phyloP scores from a whole-genome alignment of 2,329 filamentous ascomycete genomes.

The Dactylellina parvicollis region DNA sequence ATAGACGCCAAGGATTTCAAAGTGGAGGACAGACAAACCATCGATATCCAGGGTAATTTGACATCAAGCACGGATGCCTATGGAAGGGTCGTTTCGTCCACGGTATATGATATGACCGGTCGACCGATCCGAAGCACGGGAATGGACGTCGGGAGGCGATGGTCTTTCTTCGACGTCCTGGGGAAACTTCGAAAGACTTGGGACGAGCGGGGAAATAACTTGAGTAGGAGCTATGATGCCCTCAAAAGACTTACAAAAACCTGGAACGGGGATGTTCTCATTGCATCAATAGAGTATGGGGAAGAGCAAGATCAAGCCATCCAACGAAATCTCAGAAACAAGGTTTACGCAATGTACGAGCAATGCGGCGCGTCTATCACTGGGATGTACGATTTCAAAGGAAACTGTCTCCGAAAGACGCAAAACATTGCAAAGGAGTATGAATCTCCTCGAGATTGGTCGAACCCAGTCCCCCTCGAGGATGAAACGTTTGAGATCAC shows the following conservation, averaged over 20 bases:
- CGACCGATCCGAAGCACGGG: neutral
- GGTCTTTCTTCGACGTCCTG: neutral
- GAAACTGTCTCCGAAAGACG: conserved; percentile 16
- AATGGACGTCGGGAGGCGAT: conserved; percentile 6
- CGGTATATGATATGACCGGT: conserved; percentile 22
- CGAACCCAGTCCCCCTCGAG: neutral
- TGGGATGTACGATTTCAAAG: conserved; percentile 52
- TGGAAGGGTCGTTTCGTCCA: neutral
- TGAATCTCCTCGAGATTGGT: conserved; percentile 15
- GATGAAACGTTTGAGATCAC: neutral
- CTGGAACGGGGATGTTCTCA: neutral
- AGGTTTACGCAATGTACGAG: conserved; percentile 10
- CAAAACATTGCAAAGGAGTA: conserved; percentile 4
- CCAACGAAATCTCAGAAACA: conserved; percentile 2
- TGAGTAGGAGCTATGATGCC: neutral
- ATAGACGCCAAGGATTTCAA: neutral
- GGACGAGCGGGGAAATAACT: neutral
- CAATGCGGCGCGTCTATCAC: conserved; percentile 7
- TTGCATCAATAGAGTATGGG: neutral
- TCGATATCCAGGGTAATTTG: neutral
- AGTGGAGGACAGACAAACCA: neutral
- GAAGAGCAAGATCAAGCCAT: too few relatives aligned
- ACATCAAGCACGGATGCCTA: neutral
- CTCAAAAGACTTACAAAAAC: neutral
- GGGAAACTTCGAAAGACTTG: neutral